These are phyloP conservation scores for Calocybe cyanea DNA, from an alignment of 768 basidiomycete species.

Conservation along the genomic window DNA sequence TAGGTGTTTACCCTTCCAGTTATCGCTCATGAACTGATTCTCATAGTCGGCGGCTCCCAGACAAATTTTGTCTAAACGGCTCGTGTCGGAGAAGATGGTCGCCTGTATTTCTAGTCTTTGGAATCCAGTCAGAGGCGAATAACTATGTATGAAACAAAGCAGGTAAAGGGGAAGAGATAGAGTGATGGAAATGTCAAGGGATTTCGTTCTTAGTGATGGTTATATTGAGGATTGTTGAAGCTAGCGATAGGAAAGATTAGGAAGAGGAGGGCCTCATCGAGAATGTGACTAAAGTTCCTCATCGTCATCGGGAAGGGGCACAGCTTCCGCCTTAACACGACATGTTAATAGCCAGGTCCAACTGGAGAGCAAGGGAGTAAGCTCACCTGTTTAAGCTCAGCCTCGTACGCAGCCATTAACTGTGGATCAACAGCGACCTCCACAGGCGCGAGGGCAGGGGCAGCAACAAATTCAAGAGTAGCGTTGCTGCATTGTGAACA, in stretches of 20 bases:
- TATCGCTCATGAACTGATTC: neutral
- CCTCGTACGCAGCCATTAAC: slow-evolving; percentile 77
- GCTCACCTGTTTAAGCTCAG: slow-evolving; percentile 66
- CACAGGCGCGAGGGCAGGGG: slow-evolving; percentile 91
- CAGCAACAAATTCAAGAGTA: slow-evolving; percentile 90
- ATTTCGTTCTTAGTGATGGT: slow-evolving; percentile 15
- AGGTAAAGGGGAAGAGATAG: slow-evolving; percentile 2
- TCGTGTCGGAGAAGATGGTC: slow-evolving; percentile 11
- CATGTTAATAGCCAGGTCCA: neutral
- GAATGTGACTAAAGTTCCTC: slow-evolving; percentile 63
- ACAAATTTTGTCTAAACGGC: slow-evolving; percentile 4
- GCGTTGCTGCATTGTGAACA: slow-evolving; percentile 55
- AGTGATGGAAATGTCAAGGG: slow-evolving; percentile 22
- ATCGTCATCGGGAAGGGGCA: slow-evolving; percentile 97
- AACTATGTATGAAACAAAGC: slow-evolving; percentile 8
- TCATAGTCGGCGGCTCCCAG: too few relatives aligned
- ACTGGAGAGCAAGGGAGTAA: neutral
- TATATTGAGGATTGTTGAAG: slow-evolving; percentile 14
- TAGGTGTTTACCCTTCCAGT: too few relatives aligned
- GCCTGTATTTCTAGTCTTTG: slow-evolving; percentile 15
- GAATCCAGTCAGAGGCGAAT: slow-evolving; percentile 12
- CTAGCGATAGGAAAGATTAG: slow-evolving; percentile 8
- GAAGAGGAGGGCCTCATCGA: slow-evolving; percentile 8
- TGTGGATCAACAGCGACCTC: slow-evolving; percentile 80
- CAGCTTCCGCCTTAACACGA: slow-evolving; percentile 65